phyloP scores from a whole-genome alignment of 805 yeast species.

The Saccharomycopsis sp. region DNA sequence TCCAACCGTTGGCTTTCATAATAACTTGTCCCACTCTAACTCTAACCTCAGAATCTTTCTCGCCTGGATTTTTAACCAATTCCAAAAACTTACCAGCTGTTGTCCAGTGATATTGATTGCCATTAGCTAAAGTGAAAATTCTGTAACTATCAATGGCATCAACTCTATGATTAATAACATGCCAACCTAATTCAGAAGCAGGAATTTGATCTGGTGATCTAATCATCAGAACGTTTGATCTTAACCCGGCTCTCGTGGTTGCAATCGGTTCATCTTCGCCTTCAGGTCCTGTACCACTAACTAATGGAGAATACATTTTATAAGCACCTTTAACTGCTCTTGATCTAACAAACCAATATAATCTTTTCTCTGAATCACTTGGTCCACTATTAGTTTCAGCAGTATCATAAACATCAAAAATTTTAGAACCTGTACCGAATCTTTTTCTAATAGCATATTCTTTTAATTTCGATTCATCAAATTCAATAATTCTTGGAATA shows the following conservation, averaged over 20 bases:
- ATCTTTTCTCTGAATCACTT: slow-evolving; percentile 35
- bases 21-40: slow-evolving; percentile 55
- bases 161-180: slow-evolving; percentile 49
- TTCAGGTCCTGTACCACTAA: slow-evolving; percentile 36
- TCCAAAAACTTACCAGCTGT: slow-evolving; percentile 51
- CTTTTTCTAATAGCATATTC: slow-evolving; percentile 46
- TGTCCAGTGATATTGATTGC: slow-evolving; percentile 60
- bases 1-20: slow-evolving; percentile 47
- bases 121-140: slow-evolving; percentile 54
- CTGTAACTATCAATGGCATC: slow-evolving; percentile 58
- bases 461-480: slow-evolving; percentile 30
- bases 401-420: slow-evolving; percentile 48
- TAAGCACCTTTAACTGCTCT: slow-evolving; percentile 63
- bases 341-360: slow-evolving; percentile 53
- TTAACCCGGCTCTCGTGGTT: slow-evolving; percentile 50
- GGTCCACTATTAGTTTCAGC: slow-evolving; percentile 32
- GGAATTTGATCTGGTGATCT: slow-evolving; percentile 41
- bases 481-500: slow-evolving; percentile 45
- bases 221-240: slow-evolving; percentile 51
- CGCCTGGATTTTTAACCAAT: slow-evolving; percentile 50
- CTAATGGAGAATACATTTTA: slow-evolving; percentile 42
- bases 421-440: slow-evolving; percentile 56
- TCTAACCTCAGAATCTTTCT: slow-evolving; percentile 56
- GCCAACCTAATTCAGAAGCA: slow-evolving; percentile 58
- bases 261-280: slow-evolving; percentile 54